Base-by-base conservation (phyloP, 441 rosid species). In the Flueggea neowawraea region DNA sequence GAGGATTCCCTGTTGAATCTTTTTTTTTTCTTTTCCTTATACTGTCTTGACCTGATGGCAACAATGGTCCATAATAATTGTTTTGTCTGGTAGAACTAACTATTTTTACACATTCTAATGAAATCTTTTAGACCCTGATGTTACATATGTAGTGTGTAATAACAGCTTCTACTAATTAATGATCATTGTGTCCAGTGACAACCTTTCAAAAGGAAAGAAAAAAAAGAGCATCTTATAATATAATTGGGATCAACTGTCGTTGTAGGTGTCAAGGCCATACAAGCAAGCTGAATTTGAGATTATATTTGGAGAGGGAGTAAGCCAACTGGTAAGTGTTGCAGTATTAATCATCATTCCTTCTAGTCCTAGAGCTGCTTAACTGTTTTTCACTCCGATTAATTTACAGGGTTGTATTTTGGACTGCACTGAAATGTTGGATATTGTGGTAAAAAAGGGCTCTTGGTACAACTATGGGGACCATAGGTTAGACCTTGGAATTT, bases 251-350 rank as follows among this genome's bases (percentile, higher is more conserved):
- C 41, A 14, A 50, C 55, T 69, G 57, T 66, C 73, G 44, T 62
- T 66, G 49, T 68, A 93, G 97, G 98, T 93, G 52, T 93, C 96
- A 54, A 85, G 97, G 73, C 97, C 96, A 16, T 93, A 93, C 83
- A 90, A 82, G 77, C 96, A 88, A 84, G 98, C 98, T 12, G 98
- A 93, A 75, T 87, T 93, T 45, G 96, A 93, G 76, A 93, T 93
- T 69, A 82, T 90, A 67, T 93, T 90, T 9, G 98, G 98, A 52
- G 96, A 88, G 84, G 98, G 98, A 75, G 96, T 90, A 58, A 79
- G 95, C 75, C 87, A 87, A 78, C 83, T 90, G 97, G 98, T 93
- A 67, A 62, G 89, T 78, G 57, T 69, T 75, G 55, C 66, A 54
- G 43, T 47, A 47, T 43, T 55, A 53, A 13, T 32, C 32, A 54